Evolutionary conservation across 192 early-diverging fungal genomes (phyloP).

Genomic region (Coemansia sp.): DNA sequence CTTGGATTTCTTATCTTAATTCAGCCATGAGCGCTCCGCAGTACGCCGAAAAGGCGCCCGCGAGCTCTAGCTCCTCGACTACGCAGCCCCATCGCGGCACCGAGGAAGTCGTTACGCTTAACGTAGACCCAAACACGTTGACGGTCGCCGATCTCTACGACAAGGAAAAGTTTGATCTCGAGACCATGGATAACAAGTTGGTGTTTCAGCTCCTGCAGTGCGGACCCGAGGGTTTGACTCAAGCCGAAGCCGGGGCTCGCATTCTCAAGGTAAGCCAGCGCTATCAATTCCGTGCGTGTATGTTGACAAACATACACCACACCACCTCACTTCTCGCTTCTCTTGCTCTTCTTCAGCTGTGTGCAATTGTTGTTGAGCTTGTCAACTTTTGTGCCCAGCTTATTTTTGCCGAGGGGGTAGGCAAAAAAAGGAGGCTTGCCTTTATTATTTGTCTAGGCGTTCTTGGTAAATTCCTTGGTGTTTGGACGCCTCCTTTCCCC

Average conservation of each 20-base stretch:
- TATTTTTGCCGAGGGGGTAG: neutral
- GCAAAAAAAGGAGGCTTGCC: constrained; percentile 4
- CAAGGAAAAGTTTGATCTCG: constrained; percentile 78
- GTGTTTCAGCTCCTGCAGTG: constrained; percentile 70
- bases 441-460: constrained; percentile 1
- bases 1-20: neutral
- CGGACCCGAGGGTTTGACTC: constrained; percentile 61
- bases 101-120: constrained; percentile 48
- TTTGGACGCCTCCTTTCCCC: neutral
- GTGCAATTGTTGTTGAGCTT: constrained; percentile 1
- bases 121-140: constrained; percentile 60
- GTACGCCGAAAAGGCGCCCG: constrained; percentile 38
- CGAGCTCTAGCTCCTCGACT: constrained; percentile 15
- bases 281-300: neutral
- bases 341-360: neutral
- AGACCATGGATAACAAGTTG: constrained; percentile 72
- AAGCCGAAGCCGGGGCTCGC: constrained; percentile 61
- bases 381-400: neutral
- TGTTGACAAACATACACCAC: neutral
- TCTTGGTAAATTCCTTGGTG: constrained; percentile 1
- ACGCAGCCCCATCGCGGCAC: constrained; percentile 6
- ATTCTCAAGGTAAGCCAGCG: constrained; percentile 54
- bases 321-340: neutral
- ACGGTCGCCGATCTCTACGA: constrained; percentile 73
- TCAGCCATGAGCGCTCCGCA: constrained; percentile 24